Conservation (phyloP, 176 grass and related monocot species). For the Chloris gayana region DNA sequence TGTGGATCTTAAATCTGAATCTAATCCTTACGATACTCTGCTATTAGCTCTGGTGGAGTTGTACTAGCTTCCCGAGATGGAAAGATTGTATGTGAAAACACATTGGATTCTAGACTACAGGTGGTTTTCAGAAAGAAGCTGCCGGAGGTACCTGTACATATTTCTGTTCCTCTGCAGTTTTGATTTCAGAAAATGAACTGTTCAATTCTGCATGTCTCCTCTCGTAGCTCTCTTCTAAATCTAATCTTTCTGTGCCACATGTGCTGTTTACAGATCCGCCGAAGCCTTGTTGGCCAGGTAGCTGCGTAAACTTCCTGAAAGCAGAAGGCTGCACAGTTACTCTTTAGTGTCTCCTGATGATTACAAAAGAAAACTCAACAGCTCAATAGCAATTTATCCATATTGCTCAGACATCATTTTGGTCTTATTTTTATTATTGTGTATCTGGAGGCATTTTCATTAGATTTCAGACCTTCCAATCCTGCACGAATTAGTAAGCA, state of each 20-base stretch:
- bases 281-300: conserved; percentile 51
- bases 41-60: conserved; percentile 77
- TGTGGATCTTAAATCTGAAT: neutral
- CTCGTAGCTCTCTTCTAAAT: neutral
- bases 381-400: conserved; percentile 24
- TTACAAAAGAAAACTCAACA: conserved; percentile 2
- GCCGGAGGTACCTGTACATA: conserved; percentile 57
- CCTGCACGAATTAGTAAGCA: neutral
- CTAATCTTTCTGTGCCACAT: neutral
- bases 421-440: neutral
- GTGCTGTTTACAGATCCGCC: conserved; percentile 69
- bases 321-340: neutral
- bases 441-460: neutral
- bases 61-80: conserved; percentile 82
- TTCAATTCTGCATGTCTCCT: conserved; percentile 4
- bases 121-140: conserved; percentile 85
- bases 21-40: conserved; percentile 17
- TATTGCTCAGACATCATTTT: neutral
- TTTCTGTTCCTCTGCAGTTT: neutral
- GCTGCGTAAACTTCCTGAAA: conserved; percentile 43
- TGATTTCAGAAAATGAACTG: conserved; percentile 1
- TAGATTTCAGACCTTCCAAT: neutral
- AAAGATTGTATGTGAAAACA: conserved; percentile 92
- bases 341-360: conserved; percentile 15
- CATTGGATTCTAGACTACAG: conserved; percentile 87